Percentiles rank a stretch among this genome's conserved stretches.
Evolutionary conservation across 345 rosid species (phyloP).

Genomic region (Gossypium thurberi): DNA sequence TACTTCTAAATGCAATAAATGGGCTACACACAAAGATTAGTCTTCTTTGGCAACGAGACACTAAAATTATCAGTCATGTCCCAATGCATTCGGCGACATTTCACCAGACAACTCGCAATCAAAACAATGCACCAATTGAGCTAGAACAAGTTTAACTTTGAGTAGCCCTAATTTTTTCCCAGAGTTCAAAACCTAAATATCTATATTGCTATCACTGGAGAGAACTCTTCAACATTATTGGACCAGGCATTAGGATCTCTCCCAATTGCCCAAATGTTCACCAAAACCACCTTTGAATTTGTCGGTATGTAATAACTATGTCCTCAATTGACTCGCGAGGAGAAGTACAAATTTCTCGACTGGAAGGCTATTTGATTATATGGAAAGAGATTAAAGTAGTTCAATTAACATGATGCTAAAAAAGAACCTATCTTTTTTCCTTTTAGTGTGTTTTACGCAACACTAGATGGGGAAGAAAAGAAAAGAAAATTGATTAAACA

Average conservation of each 20-base stretch:
- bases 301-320: conserved; percentile 5
- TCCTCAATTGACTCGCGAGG: conserved; percentile 18
- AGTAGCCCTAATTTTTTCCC: background rate
- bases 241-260: conserved; percentile 15
- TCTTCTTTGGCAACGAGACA: background rate
- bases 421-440: too few species aligned
- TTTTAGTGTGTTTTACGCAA: too few species aligned
- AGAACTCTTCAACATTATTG: conserved; percentile 5
- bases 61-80: background rate
- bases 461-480: too few species aligned
- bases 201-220: background rate
- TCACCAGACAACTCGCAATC: conserved; percentile 5
- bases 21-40: background rate
- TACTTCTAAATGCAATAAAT: background rate
- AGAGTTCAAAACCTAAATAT: background rate
- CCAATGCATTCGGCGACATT: background rate
- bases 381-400: too few species aligned
- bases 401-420: too few species aligned
- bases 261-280: conserved; percentile 18
- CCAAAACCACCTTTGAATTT: conserved; percentile 9
- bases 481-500: too few species aligned
- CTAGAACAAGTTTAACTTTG: background rate
- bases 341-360: background rate
- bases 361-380: too few species aligned
- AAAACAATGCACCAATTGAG: conserved; percentile 9